Conservation (phyloP, 345 rosid genomes). For the Luvunga scandens region DNA sequence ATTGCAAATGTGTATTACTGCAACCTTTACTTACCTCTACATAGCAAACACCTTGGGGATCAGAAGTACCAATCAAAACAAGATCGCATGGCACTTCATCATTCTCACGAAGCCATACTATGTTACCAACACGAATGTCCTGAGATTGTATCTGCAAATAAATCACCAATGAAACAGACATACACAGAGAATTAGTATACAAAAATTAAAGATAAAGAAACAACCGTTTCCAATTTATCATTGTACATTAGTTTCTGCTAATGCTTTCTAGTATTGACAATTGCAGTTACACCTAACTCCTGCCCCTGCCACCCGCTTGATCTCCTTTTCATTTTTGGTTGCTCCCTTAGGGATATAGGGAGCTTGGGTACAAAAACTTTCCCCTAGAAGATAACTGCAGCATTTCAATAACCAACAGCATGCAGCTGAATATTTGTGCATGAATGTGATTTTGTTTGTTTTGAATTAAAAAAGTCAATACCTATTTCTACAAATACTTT, state of each 20-base stretch:
- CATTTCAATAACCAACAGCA: not conserved
- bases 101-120: slow-evolving; percentile 99
- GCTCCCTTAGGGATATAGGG: not conserved
- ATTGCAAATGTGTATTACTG: not conserved
- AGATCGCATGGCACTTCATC: slow-evolving; percentile 99
- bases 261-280: not conserved
- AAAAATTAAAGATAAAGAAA: not conserved
- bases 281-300: not conserved
- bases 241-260: not conserved
- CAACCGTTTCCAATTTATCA: not conserved
- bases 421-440: not conserved
- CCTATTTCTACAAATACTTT: not conserved
- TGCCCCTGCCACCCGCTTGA: not conserved
- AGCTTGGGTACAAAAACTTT: not conserved
- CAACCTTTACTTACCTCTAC: slow-evolving; percentile 55
- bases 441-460: not conserved
- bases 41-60: slow-evolving; percentile 89
- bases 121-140: slow-evolving; percentile 80
- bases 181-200: slow-evolving; percentile 15
- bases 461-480: not conserved
- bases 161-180: slow-evolving; percentile 20
- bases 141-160: slow-evolving; percentile 77
- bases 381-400: not conserved
- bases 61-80: slow-evolving; percentile 91
- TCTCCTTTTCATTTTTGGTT: not conserved